Evolutionary conservation across 148 eudicot species (phyloP).

Genomic region (Selenicereus undatus): DNA sequence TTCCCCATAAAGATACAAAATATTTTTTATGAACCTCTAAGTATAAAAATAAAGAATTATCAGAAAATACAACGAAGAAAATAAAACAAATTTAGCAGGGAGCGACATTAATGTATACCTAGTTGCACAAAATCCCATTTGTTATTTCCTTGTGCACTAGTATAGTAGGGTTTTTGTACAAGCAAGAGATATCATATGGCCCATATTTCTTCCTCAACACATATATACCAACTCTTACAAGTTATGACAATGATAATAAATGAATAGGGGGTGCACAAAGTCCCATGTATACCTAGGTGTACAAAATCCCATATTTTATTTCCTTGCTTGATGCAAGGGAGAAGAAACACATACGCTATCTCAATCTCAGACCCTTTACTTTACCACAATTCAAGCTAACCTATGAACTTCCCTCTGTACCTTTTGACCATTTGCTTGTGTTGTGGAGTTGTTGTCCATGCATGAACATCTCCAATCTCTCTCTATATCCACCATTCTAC

Average conservation of each 20-base stretch:
- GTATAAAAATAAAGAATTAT: too few relatives aligned
- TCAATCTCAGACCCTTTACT: neutral
- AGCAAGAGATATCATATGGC: neutral
- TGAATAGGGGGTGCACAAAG: neutral
- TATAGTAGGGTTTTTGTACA: neutral
- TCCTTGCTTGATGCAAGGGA: conserved; percentile 1
- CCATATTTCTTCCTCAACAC: neutral
- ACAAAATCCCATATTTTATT: neutral
- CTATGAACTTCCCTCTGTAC: neutral
- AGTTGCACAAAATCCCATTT: too few relatives aligned
- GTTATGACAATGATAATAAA: neutral
- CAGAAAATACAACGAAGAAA: too few relatives aligned
- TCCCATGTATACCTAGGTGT: neutral
- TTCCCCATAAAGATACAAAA: too few relatives aligned
- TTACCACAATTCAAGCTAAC: neutral
- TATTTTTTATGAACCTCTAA: too few relatives aligned
- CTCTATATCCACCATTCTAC: neutral
- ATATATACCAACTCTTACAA: neutral
- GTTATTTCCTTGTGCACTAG: neutral
- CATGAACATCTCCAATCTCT: neutral
- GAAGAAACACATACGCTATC: neutral
- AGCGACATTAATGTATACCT: too few relatives aligned
- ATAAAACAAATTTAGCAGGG: too few relatives aligned
- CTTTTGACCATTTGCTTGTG: neutral
- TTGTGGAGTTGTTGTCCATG: neutral